Conservation (phyloP, 352 stramenopile genomes). For the Phytopythium boreale region DNA sequence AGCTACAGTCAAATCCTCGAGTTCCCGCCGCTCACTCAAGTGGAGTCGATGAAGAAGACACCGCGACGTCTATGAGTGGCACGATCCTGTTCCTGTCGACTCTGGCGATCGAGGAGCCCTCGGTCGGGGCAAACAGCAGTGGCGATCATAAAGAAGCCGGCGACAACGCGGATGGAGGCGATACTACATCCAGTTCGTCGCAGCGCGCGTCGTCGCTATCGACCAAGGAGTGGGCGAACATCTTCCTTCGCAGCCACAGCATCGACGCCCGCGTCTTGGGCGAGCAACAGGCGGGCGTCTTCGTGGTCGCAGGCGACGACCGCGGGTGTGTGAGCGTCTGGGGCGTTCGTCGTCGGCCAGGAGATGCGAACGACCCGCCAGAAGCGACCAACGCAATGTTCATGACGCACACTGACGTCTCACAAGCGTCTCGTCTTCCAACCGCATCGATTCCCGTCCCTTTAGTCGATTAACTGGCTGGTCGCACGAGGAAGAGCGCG, state of each 20-base stretch:
- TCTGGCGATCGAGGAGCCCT: not conserved
- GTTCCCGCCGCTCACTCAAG: not conserved
- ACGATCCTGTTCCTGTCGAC: slow-evolving; percentile 4
- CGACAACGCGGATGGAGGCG: not conserved
- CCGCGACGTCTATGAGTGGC: not conserved
- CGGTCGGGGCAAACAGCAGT: not conserved
- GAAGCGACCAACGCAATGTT: slow-evolving; percentile 1
- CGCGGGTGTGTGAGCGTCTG: slow-evolving; percentile 35
- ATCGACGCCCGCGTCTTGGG: slow-evolving; percentile 26
- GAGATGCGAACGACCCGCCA: not conserved
- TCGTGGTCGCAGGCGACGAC: slow-evolving; percentile 47
- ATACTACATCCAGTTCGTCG: not conserved
- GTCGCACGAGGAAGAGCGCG: not conserved
- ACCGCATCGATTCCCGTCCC: not conserved
- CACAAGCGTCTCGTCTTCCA: not conserved
- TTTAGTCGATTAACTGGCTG: not conserved
- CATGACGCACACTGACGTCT: slow-evolving; percentile 1
- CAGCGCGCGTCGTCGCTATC: slow-evolving; percentile 6
- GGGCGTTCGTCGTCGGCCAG: slow-evolving; percentile 18
- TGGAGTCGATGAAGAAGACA: too few species aligned
- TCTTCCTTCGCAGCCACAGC: slow-evolving; percentile 16
- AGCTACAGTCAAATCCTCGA: not conserved
- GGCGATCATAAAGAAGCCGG: not conserved
- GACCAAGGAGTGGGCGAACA: slow-evolving; percentile 13
- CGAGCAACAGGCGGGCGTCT: slow-evolving; percentile 23